Conservation (phyloP, 2,329 filamentous ascomycete genomes). For the Magnaporthiopsis rhizophila region DNA sequence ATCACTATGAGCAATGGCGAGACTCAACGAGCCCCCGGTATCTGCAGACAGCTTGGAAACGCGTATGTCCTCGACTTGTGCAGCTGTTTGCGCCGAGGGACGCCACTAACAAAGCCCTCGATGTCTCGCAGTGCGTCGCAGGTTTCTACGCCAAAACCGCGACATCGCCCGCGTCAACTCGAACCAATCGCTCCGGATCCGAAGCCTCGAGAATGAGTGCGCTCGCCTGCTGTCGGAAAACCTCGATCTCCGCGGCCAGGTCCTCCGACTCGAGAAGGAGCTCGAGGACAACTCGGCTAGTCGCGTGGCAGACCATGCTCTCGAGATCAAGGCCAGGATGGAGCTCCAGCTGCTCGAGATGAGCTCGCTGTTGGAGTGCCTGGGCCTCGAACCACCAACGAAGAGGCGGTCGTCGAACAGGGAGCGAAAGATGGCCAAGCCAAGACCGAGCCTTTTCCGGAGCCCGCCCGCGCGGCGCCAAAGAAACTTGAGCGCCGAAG, state of each 20-base stretch:
- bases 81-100: neutral
- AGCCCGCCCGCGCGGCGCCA: slow-evolving; percentile 49
- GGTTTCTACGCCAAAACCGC: slow-evolving; percentile 75
- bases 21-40: slow-evolving; percentile 67
- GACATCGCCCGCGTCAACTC: slow-evolving; percentile 77
- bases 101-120: neutral
- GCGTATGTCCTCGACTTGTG: slow-evolving; percentile 40
- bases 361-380: slow-evolving; percentile 54
- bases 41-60: slow-evolving; percentile 64
- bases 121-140: slow-evolving; percentile 55
- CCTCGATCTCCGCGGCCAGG: slow-evolving; percentile 60
- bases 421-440: slow-evolving; percentile 30
- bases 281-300: slow-evolving; percentile 53
- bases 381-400: slow-evolving; percentile 53
- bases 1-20: slow-evolving; percentile 55
- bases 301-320: slow-evolving; percentile 56
- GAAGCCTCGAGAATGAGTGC: slow-evolving; percentile 67
- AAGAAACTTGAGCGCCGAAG: slow-evolving; percentile 33
- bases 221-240: slow-evolving; percentile 73
- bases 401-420: slow-evolving; percentile 35
- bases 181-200: slow-evolving; percentile 67
- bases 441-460: slow-evolving; percentile 32
- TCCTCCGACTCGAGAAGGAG: slow-evolving; percentile 61
- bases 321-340: slow-evolving; percentile 62
- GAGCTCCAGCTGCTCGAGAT: slow-evolving; percentile 67